Base-by-base conservation (phyloP, 352 stramenopile species). In the Globisporangium parvum region DNA sequence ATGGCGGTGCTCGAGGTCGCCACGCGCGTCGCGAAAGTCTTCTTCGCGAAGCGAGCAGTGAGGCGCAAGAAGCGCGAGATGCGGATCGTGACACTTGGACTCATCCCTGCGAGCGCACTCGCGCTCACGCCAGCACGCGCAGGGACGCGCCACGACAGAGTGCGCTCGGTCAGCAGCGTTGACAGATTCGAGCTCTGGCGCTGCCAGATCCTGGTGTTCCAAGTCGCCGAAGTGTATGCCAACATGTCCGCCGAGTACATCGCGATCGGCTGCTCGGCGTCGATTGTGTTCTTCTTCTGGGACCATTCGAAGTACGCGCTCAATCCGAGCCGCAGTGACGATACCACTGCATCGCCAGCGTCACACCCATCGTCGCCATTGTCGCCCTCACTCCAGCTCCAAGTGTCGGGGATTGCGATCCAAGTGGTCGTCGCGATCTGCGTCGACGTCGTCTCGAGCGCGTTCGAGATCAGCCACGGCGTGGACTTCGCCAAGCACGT, bases 241-340 rank as follows among this genome's bases (percentile, higher is more conserved):
- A 65, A 73, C 45, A 75, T 72, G 67, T 60, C 62, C 1, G 69
- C 66, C 23, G 69, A 78, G 50, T 81, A 81, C 61, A 73, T 81
- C 15, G 66, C 72, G 3, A 75, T 76, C 52, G 64, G 69, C 0
- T 71, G 66, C 26, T 71, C 62, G 10, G 52, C 55, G 1, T 61
- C 57, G 0, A 67, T 81, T 12, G 21, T 72, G 5, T 67, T 60
- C 18, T 69, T 69, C 21, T 75, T 57, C 31, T 60, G 58, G 20
- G 50, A 54, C 1, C 72, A 81, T 39, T 61, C 64, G 1, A 62
- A 75, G 37, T 81, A 77, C 49, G 31, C 55, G 20, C 47, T 62
- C n/a, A 28, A 15, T 39, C 9, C 21, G 17, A 40, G 24, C 40
- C 23, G 23, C 23, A 10, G 41, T 47, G 46, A 39, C 15, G 21